Percentiles rank a stretch among this genome's conserved stretches.
phyloP scores from a whole-genome alignment of 164 flowering plant genomes.

The Euptelea pleiosperma region DNA sequence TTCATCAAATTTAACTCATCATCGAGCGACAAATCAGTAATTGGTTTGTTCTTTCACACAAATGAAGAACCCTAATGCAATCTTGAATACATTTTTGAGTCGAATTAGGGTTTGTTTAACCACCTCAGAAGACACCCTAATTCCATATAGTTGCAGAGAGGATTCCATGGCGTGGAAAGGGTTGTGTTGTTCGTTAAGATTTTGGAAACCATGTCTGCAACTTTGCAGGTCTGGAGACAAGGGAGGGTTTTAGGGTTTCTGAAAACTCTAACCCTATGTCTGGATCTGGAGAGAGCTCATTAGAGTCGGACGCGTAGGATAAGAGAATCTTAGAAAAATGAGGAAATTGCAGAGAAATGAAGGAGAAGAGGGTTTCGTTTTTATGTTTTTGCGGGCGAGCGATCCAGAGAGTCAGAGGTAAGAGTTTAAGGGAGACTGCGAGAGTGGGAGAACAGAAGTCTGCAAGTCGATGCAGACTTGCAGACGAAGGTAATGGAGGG shows the following conservation, averaged over 20 bases:
- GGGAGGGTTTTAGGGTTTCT: too few species aligned
- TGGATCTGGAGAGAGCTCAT: background rate
- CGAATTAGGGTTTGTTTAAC: slow-evolving; percentile 74
- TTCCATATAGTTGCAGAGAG: slow-evolving; percentile 68
- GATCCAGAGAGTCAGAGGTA: too few species aligned
- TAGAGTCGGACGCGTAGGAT: too few species aligned
- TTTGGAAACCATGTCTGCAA: slow-evolving; percentile 56
- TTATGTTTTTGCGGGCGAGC: too few species aligned
- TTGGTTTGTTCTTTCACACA: slow-evolving; percentile 35
- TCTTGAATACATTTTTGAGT: slow-evolving; percentile 52
- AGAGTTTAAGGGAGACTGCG: too few species aligned
- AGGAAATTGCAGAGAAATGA: too few species aligned
- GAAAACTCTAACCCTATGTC: background rate
- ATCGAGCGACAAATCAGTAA: slow-evolving; percentile 37
- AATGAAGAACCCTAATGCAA: slow-evolving; percentile 67
- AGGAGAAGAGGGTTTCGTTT: too few species aligned
- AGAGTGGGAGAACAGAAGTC: too few species aligned
- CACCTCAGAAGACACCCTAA: slow-evolving; percentile 44
- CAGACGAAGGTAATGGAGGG: too few species aligned
- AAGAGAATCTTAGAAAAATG: too few species aligned
- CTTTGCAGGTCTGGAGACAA: slow-evolving; percentile 50
- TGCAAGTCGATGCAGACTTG: too few species aligned
- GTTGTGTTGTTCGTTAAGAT: slow-evolving; percentile 72
- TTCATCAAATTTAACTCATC: slow-evolving; percentile 62
- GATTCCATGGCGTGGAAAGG: slow-evolving; percentile 83